phyloP scores from a whole-genome alignment of 1,284 basidiomycete genomes.

The Sporisorium graminicola region DNA sequence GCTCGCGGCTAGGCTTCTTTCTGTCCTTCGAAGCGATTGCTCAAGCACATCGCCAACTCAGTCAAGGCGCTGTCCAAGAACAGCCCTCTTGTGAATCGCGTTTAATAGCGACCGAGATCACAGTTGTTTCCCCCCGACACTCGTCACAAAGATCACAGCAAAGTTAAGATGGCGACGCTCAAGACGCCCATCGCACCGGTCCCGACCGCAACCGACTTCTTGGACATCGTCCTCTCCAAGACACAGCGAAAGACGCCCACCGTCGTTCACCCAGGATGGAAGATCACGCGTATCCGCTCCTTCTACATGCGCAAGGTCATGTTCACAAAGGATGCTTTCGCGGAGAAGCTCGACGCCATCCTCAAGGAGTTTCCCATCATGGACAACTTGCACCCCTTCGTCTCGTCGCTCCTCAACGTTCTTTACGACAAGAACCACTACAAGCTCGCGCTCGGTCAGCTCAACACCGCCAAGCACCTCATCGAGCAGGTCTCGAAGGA shows the following conservation, averaged over 20 bases:
- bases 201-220: slow-evolving; percentile 91
- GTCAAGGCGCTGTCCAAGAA: not conserved
- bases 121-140: not conserved
- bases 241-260: slow-evolving; percentile 97
- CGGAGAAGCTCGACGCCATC: slow-evolving; percentile 94
- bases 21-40: not conserved
- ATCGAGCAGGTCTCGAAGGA: slow-evolving; percentile 70
- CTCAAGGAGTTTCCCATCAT: slow-evolving; percentile 86
- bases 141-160: not conserved
- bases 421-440: slow-evolving; percentile 70
- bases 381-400: slow-evolving; percentile 68
- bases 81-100: too few relatives aligned
- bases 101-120: too few relatives aligned
- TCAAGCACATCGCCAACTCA: slow-evolving; percentile 1
- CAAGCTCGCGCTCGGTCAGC: slow-evolving; percentile 69
- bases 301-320: slow-evolving; percentile 99
- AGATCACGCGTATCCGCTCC: slow-evolving; percentile 89
- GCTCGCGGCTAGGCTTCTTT: not conserved
- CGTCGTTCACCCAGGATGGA: slow-evolving; percentile 84
- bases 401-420: slow-evolving; percentile 68
- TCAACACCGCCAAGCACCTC: slow-evolving; percentile 68
- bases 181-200: slow-evolving; percentile 85
- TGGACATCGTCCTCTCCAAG: slow-evolving; percentile 93
- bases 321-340: slow-evolving; percentile 97
- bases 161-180: slow-evolving; percentile 64